Base-by-base conservation (phyloP, 1,139 yeast genomes). In the Geotrichum cucujoidarum region DNA sequence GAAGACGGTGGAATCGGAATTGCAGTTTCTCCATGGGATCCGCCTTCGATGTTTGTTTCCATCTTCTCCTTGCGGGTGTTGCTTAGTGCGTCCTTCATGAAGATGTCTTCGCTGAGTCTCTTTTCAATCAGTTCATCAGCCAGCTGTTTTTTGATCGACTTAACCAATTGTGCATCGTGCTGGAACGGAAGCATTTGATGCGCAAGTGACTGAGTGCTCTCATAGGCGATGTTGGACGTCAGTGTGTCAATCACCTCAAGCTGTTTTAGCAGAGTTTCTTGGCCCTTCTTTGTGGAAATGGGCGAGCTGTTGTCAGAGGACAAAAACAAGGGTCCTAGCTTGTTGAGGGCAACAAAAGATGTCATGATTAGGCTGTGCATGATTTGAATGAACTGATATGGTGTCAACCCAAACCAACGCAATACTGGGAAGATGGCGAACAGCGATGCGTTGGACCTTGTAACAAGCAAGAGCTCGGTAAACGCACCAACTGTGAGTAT, bases 401-500 rank as follows among this genome's bases (percentile, higher is more conserved):
- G 60, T 8, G 45, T 32, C 20, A 58, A 37, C 13, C 47, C 38
- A 16, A 47, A 38, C 54, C 42, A 38, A 41, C 52, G 38, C 44
- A 48, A 32, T 14, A 53, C 42, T 18, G 54, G 53, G 10, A 53
- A 40, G 10, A 37, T 21, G 2, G 36, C 25, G 25, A 47, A 22
- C 17, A 51, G 47, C 18, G 50, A 47, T 3, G 47, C 38, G 13
- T 49, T 46, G 6, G 59, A 48, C 21, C 58, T 53, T 7, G 64
- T 59, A 32, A 60, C 47, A 20, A 63, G 43, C 16, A 48, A 46
- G 20, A 56, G 31, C 43, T 62, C 65, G 17, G 55, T 36, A 20
- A 55, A 27, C 13, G 55, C 47, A 22, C 58, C 57, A 2, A 48
- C 46, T 4, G 52, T 39, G 20, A 60, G 47, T 8, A 56, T 49